These are phyloP conservation scores for Helotiales sp. DNA, from an alignment of 2,329 filamentous ascomycete genomes.

Conservation along the genomic window DNA sequence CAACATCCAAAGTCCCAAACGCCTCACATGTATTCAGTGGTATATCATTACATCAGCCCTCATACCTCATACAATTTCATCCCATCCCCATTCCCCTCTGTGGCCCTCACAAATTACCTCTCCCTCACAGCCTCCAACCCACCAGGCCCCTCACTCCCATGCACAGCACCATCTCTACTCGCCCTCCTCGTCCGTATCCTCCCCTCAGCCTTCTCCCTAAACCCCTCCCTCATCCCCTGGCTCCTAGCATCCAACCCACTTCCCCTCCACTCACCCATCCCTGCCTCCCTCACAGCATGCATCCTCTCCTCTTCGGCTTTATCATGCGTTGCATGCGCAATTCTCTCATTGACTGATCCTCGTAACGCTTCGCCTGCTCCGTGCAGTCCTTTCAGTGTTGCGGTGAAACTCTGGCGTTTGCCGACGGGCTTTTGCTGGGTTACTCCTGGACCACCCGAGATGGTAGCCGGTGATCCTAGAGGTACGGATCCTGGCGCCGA, in stretches of 20 bases:
- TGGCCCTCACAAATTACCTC: constrained; percentile 12
- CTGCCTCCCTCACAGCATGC: constrained; percentile 32
- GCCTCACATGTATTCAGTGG: background rate
- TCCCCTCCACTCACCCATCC: constrained; percentile 31
- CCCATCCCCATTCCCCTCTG: background rate
- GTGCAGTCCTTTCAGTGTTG: constrained; percentile 31
- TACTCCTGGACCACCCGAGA: background rate
- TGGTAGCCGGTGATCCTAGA: background rate
- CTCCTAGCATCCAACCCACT: constrained; percentile 30
- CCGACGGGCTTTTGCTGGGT: constrained; percentile 7
- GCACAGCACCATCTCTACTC: constrained; percentile 29
- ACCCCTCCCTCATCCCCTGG: constrained; percentile 28
- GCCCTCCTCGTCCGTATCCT: constrained; percentile 24
- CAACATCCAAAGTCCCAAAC: background rate
- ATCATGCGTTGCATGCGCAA: constrained; percentile 32
- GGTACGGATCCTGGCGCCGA: background rate
- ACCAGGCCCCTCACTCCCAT: constrained; percentile 34
- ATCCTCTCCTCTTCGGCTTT: constrained; percentile 34
- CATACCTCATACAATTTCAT: constrained; percentile 4
- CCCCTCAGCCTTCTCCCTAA: constrained; percentile 32
- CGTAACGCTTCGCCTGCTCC: constrained; percentile 36
- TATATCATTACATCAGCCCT: constrained; percentile 25
- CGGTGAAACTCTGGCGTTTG: constrained; percentile 14
- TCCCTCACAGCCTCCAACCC: constrained; percentile 32
- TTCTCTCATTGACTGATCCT: constrained; percentile 32